These are phyloP conservation scores for Solanum bulbocastanum DNA, from an alignment of 257 asterid species.

Conservation along the genomic window DNA sequence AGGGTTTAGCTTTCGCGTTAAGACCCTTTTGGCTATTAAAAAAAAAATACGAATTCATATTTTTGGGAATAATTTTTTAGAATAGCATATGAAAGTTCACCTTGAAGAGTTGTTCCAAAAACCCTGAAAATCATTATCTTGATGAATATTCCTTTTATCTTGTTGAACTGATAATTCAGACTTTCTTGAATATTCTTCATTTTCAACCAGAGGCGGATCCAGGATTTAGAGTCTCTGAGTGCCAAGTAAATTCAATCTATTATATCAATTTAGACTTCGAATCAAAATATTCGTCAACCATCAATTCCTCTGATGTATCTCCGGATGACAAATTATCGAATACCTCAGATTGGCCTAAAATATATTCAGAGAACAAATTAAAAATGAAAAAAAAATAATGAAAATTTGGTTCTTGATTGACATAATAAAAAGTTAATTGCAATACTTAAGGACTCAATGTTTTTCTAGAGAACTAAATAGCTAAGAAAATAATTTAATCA, in stretches of 20 bases:
- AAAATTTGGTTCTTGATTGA: not conserved
- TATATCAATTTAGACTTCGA: too few relatives aligned
- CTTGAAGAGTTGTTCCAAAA: slow-evolving; percentile 76
- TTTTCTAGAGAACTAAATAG: not conserved
- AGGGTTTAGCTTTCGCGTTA: not conserved
- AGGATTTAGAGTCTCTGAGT: too few relatives aligned
- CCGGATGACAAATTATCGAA: slow-evolving; percentile 73
- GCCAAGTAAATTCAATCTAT: too few relatives aligned
- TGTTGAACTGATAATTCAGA: slow-evolving; percentile 32
- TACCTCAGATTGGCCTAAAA: slow-evolving; percentile 46
- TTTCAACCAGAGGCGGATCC: slow-evolving; percentile 4
- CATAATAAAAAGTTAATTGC: not conserved
- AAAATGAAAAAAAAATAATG: not conserved
- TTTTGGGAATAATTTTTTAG: not conserved
- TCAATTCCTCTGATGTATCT: slow-evolving; percentile 54
- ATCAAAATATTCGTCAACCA: not conserved
- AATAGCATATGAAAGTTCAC: slow-evolving; percentile 9
- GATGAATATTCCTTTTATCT: slow-evolving; percentile 11
- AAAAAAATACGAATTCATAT: not conserved
- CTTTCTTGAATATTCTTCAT: slow-evolving; percentile 35
- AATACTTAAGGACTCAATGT: not conserved
- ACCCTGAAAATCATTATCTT: slow-evolving; percentile 22
- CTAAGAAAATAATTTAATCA: not conserved
- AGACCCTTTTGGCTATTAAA: not conserved
- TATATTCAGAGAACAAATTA: not conserved